Percentiles rank a stretch among this genome's conserved stretches.
These are phyloP conservation scores for Tetrapisispora arboricola DNA, from an alignment of 805 yeast genomes.

Conservation along the genomic window DNA sequence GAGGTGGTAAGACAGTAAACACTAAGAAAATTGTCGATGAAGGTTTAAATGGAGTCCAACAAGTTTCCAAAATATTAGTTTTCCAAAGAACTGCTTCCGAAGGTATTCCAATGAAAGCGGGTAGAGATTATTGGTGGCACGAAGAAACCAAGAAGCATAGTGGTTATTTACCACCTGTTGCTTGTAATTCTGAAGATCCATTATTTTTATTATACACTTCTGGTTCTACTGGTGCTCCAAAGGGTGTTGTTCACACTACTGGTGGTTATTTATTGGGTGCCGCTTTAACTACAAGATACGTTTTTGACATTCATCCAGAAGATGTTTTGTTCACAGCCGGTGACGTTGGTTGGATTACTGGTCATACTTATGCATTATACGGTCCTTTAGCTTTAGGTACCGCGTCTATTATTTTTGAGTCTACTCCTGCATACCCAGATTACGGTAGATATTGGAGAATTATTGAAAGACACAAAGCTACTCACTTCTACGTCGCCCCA, in stretches of 20 bases:
- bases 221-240: conserved; percentile 97
- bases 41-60: conserved; percentile 65
- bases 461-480: conserved; percentile 78
- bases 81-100: conserved; percentile 77
- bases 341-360: conserved; percentile 98
- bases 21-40: conserved; percentile 94
- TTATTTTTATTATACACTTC: conserved; percentile 91
- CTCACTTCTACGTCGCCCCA: conserved; percentile 97
- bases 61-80: conserved; percentile 74
- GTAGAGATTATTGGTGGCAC: conserved; percentile 94
- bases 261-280: conserved; percentile 95
- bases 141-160: conserved; percentile 75
- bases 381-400: conserved; percentile 88
- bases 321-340: conserved; percentile 94
- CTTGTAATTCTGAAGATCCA: conserved; percentile 90
- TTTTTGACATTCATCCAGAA: conserved; percentile 82
- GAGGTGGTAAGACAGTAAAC: conserved; percentile 90
- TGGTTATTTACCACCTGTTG: conserved; percentile 75
- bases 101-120: conserved; percentile 59
- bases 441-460: conserved; percentile 96
- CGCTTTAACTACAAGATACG: conserved; percentile 80
- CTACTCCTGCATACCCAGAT: conserved; percentile 95
- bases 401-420: conserved; percentile 88
- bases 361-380: conserved; percentile 90
- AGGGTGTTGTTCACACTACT: conserved; percentile 92